Evolutionary conservation across 805 yeast species (phyloP), one percentile per base, ranked within the genome.

Genomic region (Pichia scutulata): DNA sequence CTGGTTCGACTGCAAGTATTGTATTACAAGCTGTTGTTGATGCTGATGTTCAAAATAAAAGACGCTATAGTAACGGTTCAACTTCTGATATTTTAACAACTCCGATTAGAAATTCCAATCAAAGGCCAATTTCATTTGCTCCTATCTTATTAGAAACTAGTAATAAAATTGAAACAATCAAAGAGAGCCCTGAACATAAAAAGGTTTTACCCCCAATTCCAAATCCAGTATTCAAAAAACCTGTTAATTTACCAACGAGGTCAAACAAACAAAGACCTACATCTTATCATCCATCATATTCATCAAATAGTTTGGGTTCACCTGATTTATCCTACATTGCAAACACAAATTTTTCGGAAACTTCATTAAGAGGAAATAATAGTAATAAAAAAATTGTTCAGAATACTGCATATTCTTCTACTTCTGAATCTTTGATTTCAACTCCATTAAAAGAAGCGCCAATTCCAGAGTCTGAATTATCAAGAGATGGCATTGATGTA

Each of bases 261-360:
- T 60, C 73, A 12, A 76, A 80, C 63, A 82, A 78, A 60, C 90
- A 89, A 51, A 77, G 95, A 63, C 95, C 95, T 41, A 86, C 92
- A 0, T 85, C 93, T 10, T 86, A 84, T 60, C 90, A 86, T 61
- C 95, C 95, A 18, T 75, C 83, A 2, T 71, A 79, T 26, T 56
- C 71, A 51, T 53, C 63, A 40, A 44, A 41, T 16, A 42, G 39
- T 18, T 40, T 40, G 33, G 50, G 65, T 3, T 55, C 51, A 26
- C 61, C 46, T 14, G 70, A 67, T 51, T 55, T 60, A 33, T 57
- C 67, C 4, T 67, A 61, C 52, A 50, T 64, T 36, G 52, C 63
- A 23, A 63, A 67, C 6, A 52, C 59, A 25, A 54, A 57, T 30
- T 49, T 55, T 23, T 57, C 63, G 0, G 65, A 62, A 44, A 52